These are phyloP conservation scores for Bertia moriformis DNA, from an alignment of 2,329 filamentous ascomycete species.

Conservation along the genomic window DNA sequence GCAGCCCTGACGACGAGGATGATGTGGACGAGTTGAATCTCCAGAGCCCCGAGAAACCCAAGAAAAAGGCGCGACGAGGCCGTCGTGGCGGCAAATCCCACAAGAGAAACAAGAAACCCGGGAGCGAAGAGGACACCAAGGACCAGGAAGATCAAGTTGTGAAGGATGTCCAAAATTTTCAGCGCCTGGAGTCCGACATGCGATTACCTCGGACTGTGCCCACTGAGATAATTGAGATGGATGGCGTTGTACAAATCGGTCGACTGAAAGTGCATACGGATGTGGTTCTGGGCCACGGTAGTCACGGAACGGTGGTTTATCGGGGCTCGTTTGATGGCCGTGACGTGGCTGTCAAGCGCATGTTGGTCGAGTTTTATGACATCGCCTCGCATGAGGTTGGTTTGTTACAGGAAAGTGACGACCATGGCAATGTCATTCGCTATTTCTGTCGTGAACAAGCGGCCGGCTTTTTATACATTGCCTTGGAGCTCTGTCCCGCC, in stretches of 20 bases:
- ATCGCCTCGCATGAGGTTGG: slow-evolving; percentile 52
- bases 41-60: not conserved
- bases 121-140: not conserved
- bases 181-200: not conserved
- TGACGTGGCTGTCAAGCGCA: slow-evolving; percentile 51
- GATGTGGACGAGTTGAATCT: not conserved
- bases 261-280: slow-evolving; percentile 25
- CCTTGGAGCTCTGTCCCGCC: slow-evolving; percentile 81
- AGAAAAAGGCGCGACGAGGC: not conserved
- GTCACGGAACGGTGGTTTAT: slow-evolving; percentile 51
- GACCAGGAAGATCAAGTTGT: not conserved
- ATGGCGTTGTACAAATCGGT: slow-evolving; percentile 24
- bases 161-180: not conserved
- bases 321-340: slow-evolving; percentile 49
- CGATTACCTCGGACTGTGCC: not conserved
- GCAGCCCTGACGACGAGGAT: not conserved
- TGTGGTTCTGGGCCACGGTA: slow-evolving; percentile 41
- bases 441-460: slow-evolving; percentile 54
- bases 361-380: slow-evolving; percentile 51
- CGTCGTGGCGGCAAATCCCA: not conserved
- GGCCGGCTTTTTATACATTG: slow-evolving; percentile 61
- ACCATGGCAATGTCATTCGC: slow-evolving; percentile 51
- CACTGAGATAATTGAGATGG: not conserved
- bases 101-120: not conserved
- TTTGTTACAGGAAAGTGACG: slow-evolving; percentile 48